These are phyloP conservation scores for Podospora pseudopauciseta DNA, from an alignment of 495 filamentous ascomycete genomes.

Conservation along the genomic window DNA sequence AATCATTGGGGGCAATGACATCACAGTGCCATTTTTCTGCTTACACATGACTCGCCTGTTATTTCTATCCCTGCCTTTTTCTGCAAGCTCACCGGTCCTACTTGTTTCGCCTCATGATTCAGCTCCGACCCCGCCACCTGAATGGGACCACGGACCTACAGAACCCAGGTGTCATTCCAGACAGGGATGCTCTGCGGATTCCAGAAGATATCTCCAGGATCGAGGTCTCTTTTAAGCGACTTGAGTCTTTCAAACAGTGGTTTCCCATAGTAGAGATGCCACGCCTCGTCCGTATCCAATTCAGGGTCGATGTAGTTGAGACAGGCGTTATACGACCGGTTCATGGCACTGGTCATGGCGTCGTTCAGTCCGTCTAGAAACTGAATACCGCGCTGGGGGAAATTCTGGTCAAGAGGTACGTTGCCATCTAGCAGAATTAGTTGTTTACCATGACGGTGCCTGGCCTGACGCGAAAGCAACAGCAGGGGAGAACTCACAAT, in stretches of 20 bases:
- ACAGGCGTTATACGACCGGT: conserved; percentile 10
- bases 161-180: background rate
- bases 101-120: background rate
- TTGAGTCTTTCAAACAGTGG: conserved; percentile 10
- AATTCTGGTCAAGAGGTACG: conserved; percentile 7
- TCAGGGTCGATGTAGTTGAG: conserved; percentile 20
- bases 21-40: background rate
- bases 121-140: background rate
- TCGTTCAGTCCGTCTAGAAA: conserved; percentile 19
- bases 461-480: background rate
- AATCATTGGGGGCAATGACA: background rate
- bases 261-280: conserved; percentile 18
- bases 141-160: background rate
- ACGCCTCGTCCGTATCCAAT: conserved; percentile 10
- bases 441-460: background rate
- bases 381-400: conserved; percentile 9
- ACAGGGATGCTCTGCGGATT: conserved; percentile 19
- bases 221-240: conserved; percentile 11
- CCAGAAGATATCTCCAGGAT: conserved; percentile 17
- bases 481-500: background rate
- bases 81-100: background rate
- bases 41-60: background rate
- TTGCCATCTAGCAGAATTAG: background rate
- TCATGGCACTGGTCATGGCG: conserved; percentile 7
- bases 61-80: background rate